Conservation (phyloP, 768 basidiomycete species). For the Russula compacta region DNA sequence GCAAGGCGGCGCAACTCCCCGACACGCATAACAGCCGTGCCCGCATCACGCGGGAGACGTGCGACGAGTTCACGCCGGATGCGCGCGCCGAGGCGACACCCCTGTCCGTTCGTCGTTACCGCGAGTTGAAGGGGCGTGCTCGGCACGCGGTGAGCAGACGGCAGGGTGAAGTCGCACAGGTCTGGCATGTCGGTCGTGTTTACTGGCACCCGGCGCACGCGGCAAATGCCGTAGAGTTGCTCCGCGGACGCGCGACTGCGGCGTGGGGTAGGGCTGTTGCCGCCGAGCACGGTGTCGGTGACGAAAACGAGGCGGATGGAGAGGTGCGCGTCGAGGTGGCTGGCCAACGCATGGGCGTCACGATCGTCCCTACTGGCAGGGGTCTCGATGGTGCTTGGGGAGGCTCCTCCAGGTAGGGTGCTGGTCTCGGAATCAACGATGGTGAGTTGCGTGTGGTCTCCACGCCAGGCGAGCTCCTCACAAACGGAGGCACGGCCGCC, state of each 20-base stretch:
- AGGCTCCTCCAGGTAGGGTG: conserved; percentile 30
- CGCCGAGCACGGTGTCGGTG: conserved; percentile 61
- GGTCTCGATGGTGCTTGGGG: conserved; percentile 19
- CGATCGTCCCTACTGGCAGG: conserved; percentile 21
- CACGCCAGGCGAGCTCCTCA: conserved; percentile 65
- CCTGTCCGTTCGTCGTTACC: conserved; percentile 85
- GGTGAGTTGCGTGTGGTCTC: conserved; percentile 42
- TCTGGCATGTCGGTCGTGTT: conserved; percentile 84
- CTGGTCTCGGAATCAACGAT: conserved; percentile 46
- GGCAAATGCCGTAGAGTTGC: conserved; percentile 48
- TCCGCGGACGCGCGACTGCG: conserved; percentile 47
- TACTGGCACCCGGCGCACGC: conserved; percentile 53
- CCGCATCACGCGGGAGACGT: conserved; percentile 60
- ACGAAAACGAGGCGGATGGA: conserved; percentile 57
- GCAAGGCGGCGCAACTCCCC: conserved; percentile 58
- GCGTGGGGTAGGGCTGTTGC: conserved; percentile 23
- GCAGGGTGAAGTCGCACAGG: conserved; percentile 85
- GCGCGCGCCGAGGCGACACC: conserved; percentile 75
- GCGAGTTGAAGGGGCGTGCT: conserved; percentile 65
- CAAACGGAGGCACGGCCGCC: conserved; percentile 44
- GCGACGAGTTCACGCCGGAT: conserved; percentile 77
- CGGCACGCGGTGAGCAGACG: conserved; percentile 74
- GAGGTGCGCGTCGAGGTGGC: conserved; percentile 32
- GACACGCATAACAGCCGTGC: conserved; percentile 64
- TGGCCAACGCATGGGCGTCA: conserved; percentile 40